A percentile compares a stretch with the other conserved stretches of the same genome.
Evolutionary conservation across 345 rosid species (phyloP).

Genomic region (Eucalyptus viminalis): DNA sequence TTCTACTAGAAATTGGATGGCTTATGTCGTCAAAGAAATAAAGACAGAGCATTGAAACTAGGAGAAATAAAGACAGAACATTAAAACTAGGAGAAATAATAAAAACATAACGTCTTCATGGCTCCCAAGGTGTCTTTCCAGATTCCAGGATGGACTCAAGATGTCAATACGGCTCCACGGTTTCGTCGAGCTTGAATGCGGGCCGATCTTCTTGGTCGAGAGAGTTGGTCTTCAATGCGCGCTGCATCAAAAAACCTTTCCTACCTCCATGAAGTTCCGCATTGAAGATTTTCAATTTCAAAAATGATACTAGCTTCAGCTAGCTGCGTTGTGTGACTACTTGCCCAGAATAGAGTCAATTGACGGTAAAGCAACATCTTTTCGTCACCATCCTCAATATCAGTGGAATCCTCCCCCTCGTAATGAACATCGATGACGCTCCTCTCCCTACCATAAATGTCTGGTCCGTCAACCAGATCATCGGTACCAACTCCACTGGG

Average conservation of each 20-base stretch:
- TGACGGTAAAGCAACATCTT: conserved; percentile 19
- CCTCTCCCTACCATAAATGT: conserved; percentile 2
- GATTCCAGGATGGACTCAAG: too few relatives aligned
- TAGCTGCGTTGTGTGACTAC: background rate
- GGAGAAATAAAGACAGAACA: too few relatives aligned
- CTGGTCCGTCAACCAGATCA: background rate
- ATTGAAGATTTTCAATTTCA: background rate
- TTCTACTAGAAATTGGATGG: too few relatives aligned
- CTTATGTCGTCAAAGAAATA: too few relatives aligned
- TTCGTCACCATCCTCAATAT: conserved; percentile 9
- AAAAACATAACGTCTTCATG: too few relatives aligned
- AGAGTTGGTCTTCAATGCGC: too few relatives aligned
- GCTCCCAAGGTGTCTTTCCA: too few relatives aligned
- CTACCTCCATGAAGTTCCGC: background rate
- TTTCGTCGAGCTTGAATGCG: too few relatives aligned
- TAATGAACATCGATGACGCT: conserved; percentile 14
- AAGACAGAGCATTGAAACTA: too few relatives aligned
- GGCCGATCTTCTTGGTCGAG: too few relatives aligned
- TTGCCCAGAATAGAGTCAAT: conserved; percentile 15
- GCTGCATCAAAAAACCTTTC: background rate
- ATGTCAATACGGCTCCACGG: too few relatives aligned
- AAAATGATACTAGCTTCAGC: background rate
- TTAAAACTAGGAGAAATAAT: too few relatives aligned
- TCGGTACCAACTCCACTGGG: background rate
- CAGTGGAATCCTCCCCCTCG: conserved; percentile 8